These are phyloP conservation scores for Apiospora phragmitis DNA, from an alignment of 2,329 filamentous ascomycete genomes.

Conservation along the genomic window DNA sequence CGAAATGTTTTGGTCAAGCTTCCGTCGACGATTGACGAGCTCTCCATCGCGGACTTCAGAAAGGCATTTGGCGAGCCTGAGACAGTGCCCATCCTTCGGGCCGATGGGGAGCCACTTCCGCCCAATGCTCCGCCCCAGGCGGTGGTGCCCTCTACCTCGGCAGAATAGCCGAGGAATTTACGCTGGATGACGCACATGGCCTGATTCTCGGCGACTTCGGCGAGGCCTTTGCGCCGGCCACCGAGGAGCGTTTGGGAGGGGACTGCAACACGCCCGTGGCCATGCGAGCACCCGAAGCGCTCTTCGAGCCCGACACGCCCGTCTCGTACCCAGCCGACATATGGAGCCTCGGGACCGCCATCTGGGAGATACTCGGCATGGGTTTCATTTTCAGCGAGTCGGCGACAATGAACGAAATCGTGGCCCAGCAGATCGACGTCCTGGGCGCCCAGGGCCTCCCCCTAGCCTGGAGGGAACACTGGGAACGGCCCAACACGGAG, in stretches of 20 bases:
- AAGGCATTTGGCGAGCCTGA: not conserved
- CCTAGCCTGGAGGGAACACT: not conserved
- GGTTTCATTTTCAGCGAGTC: constrained; percentile 32
- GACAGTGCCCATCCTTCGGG: not conserved
- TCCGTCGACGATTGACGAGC: not conserved
- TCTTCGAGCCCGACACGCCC: not conserved
- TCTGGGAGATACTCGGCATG: not conserved
- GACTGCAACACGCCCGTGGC: not conserved
- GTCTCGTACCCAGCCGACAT: not conserved
- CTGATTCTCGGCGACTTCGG: not conserved
- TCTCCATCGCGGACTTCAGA: not conserved
- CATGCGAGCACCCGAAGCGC: not conserved
- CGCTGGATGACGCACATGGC: not conserved
- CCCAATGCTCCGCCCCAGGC: not conserved
- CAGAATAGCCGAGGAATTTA: not conserved
- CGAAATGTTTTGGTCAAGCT: not conserved
- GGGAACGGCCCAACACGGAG: not conserved
- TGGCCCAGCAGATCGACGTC: not conserved
- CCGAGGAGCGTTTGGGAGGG: not conserved
- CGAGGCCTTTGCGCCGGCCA: not conserved
- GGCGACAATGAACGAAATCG: constrained; percentile 12
- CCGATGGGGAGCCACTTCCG: not conserved
- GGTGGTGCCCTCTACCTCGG: not conserved
- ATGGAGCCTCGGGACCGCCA: not conserved
- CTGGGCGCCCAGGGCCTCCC: not conserved